These are phyloP conservation scores for Apiotrichum gamsii DNA, from an alignment of 1,284 basidiomycete genomes.

Conservation along the genomic window DNA sequence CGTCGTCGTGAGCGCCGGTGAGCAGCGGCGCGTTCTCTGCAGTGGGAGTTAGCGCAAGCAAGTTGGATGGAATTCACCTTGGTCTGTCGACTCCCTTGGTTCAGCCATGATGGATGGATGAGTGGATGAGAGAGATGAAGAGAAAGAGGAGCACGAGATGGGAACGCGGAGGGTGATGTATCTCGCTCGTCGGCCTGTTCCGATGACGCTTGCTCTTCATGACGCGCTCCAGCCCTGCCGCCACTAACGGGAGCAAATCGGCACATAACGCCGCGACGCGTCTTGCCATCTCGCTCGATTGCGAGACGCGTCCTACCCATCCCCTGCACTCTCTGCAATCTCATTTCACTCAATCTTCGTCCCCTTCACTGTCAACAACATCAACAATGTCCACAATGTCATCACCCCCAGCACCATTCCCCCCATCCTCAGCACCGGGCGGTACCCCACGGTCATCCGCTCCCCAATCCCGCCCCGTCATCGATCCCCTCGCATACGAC, in stretches of 20 bases:
- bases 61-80: slow-evolving; percentile 42
- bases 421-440: slow-evolving; percentile 32
- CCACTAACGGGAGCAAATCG: too few relatives aligned
- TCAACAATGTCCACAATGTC: slow-evolving; percentile 25
- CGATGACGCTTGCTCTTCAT: background rate
- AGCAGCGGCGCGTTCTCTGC: slow-evolving; percentile 48
- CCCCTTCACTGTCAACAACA: background rate
- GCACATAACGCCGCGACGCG: too few relatives aligned
- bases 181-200: too few relatives aligned
- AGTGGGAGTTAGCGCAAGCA: too few relatives aligned
- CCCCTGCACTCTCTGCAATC: background rate
- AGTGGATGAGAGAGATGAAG: background rate
- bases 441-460: slow-evolving; percentile 27
- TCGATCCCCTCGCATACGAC: slow-evolving; percentile 40
- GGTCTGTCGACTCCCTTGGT: slow-evolving; percentile 44
- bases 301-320: background rate
- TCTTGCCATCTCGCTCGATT: too few relatives aligned
- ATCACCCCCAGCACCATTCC: slow-evolving; percentile 25
- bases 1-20: slow-evolving; percentile 14
- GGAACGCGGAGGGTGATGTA: too few relatives aligned
- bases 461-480: slow-evolving; percentile 23
- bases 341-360: background rate
- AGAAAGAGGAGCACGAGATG: background rate
- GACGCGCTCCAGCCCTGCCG: too few relatives aligned
- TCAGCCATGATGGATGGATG: slow-evolving; percentile 30